Conservation (phyloP, 2,329 filamentous ascomycete species). For the Alternaria longipes region DNA sequence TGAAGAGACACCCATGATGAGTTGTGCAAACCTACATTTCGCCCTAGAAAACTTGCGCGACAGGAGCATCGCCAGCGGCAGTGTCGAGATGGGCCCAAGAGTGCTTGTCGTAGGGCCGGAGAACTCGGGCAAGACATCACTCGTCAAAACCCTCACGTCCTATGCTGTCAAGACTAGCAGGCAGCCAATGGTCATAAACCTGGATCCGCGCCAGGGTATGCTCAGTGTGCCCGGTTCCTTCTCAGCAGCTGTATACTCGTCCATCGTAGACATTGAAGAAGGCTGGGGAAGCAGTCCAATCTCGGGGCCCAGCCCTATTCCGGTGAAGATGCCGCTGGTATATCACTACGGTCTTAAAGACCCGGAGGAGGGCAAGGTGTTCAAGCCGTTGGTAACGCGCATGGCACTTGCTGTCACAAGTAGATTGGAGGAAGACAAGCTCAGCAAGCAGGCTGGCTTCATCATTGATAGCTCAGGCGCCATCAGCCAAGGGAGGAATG, state of each 20-base stretch:
- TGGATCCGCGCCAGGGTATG: conserved; percentile 77
- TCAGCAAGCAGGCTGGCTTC: conserved; percentile 76
- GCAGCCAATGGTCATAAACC: conserved; percentile 83
- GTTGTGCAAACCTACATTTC: conserved; percentile 87
- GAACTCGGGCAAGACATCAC: conserved; percentile 82
- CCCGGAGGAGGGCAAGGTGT: conserved; percentile 75
- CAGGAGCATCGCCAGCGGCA: conserved; percentile 58
- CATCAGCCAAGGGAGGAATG: conserved; percentile 69
- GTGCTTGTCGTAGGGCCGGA: conserved; percentile 83
- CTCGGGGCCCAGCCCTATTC: conserved; percentile 85
- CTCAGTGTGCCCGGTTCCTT: conserved; percentile 73
- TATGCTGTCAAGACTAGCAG: conserved; percentile 79
- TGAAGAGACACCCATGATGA: conserved; percentile 82
- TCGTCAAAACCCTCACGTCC: conserved; percentile 78
- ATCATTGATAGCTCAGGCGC: conserved; percentile 85
- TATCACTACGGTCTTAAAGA: conserved; percentile 84
- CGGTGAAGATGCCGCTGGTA: conserved; percentile 89
- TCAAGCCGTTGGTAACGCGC: conserved; percentile 76
- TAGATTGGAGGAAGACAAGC: conserved; percentile 77
- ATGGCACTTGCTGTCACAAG: conserved; percentile 81
- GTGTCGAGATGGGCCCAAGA: conserved; percentile 71
- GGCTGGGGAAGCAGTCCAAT: conserved; percentile 92
- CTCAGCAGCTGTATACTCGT: conserved; percentile 85
- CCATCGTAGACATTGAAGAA: conserved; percentile 85
- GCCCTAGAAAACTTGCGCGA: conserved; percentile 79